Evolutionary conservation across 225 moss, liverwort and hornwort species (phyloP), one percentile per base, ranked within the genome.

Genomic region (Pseudoscleropodium purum): DNA sequence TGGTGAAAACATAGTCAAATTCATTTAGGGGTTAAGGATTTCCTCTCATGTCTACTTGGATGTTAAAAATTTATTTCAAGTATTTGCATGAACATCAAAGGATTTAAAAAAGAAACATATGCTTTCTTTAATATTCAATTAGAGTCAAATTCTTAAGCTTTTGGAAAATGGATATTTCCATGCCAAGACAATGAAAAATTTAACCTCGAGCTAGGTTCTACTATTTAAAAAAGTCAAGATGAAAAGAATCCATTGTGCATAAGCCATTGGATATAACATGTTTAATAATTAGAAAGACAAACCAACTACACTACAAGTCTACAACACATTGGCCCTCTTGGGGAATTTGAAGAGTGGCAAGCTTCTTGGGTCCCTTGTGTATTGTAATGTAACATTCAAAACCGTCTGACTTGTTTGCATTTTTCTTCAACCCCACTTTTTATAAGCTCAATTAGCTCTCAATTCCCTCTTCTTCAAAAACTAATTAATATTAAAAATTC

Each of bases 381-480:
- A 1, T 45, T 45, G 17, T 29, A 29, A 17, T 27, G 29, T 43
- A 45, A 74, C 47, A 47, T 9, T 9, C 1, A 29, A 43, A 5
- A 45, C 3, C 3, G 0, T 49, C 2, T 45, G 1, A 19, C 12
- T 49, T 49, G 2, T 31, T 75, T 75, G 49, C 12, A 12, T 45
- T 27, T 74, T 2, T 31, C 19, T 2, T 75, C 12, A 12, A 49
- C 2, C 7, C 0, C 2, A 0, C 2, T 12, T 49, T 11, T 75
- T 12, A 0, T 12, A 9, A 31, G 2, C 13, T 18, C 4, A 9
- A 7, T 29, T 0, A 17, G 17, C 10, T 74, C 2, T 33, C 4
- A 20, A 33, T 12, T 49, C 11, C 11, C 0, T 49, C 5, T 49
- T 49, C 2, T 19, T 30, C 2, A 18, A 18, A 7, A 11, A 75